phyloP scores from a whole-genome alignment of 176 grass and related monocot genomes.

The Urochloa ruziziensis region DNA sequence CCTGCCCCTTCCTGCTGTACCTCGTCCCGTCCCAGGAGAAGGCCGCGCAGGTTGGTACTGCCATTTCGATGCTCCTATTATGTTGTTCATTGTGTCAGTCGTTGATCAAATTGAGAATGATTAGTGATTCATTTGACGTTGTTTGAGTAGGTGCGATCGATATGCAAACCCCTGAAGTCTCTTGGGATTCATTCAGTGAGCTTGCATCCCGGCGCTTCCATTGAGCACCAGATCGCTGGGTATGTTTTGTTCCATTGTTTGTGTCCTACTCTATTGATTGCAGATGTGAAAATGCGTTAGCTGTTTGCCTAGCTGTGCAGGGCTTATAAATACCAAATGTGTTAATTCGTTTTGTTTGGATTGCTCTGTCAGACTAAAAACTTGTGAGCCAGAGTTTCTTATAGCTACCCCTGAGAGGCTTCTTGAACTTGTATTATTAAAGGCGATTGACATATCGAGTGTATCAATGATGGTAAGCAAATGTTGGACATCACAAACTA shows the following conservation, averaged over 20 bases:
- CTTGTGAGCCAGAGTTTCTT: constrained; percentile 89
- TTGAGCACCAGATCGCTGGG: constrained; percentile 77
- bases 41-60: constrained; percentile 50
- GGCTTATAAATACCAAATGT: background rate
- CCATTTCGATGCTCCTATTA: background rate
- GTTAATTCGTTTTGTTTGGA: constrained; percentile 23
- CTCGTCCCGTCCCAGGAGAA: constrained; percentile 75
- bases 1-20: constrained; percentile 71
- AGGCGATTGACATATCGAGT: constrained; percentile 67
- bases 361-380: constrained; percentile 55
- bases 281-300: background rate
- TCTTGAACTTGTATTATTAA: constrained; percentile 69
- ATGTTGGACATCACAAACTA: background rate
- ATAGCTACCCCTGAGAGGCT: constrained; percentile 77
- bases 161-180: constrained; percentile 72
- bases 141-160: constrained; percentile 52
- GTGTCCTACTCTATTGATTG: background rate
- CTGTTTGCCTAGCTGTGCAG: background rate
- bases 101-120: background rate
- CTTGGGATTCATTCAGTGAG: constrained; percentile 89
- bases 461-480: constrained; percentile 82
- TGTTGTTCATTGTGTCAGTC: background rate
- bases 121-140: background rate
- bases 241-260: constrained; percentile 6
- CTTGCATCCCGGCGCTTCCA: constrained; percentile 63